A percentile compares a stretch with the other conserved stretches of the same genome.
Evolutionary conservation across 371 early-diverging fungal species (phyloP).

Genomic region (Thermomucor indicae-seudaticae): DNA sequence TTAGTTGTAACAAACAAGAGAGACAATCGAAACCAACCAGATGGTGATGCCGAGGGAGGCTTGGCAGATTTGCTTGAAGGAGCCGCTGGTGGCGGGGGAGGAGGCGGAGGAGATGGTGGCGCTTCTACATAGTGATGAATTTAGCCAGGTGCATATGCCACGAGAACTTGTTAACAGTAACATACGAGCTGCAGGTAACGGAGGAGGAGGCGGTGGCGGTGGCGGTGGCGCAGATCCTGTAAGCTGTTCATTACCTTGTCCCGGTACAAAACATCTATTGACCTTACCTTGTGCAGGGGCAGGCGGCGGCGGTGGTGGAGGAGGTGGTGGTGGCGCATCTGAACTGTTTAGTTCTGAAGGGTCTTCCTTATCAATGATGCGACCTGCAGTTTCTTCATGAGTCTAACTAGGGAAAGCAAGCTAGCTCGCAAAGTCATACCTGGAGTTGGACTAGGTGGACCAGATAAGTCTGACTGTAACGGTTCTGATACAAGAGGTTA

Average conservation of each 20-base stretch:
- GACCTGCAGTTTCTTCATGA: no score
- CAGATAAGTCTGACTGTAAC: neutral
- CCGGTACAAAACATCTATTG: neutral
- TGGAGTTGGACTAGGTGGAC: conserved; percentile 8
- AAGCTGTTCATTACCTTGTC: neutral
- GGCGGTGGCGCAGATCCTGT: conserved; percentile 5
- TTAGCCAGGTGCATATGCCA: no score
- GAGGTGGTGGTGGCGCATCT: neutral
- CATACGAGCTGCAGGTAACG: no score
- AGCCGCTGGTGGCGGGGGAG: neutral
- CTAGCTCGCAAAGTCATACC: neutral
- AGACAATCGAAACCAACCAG: neutral
- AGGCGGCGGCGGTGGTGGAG: conserved; percentile 5
- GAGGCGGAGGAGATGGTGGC: neutral
- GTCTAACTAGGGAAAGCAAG: neutral
- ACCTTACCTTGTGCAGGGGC: conserved; percentile 5
- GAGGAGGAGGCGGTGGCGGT: no score
- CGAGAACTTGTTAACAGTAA: no score
- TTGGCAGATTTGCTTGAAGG: no score
- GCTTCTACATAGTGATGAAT: no score
- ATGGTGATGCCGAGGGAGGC: neutral
- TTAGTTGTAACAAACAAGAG: no score
- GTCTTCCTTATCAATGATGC: no score
- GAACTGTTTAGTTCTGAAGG: no score
- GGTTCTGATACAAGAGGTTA: no score